Conservation (phyloP, 148 eudicot species). For the Chenopodium quinoa region DNA sequence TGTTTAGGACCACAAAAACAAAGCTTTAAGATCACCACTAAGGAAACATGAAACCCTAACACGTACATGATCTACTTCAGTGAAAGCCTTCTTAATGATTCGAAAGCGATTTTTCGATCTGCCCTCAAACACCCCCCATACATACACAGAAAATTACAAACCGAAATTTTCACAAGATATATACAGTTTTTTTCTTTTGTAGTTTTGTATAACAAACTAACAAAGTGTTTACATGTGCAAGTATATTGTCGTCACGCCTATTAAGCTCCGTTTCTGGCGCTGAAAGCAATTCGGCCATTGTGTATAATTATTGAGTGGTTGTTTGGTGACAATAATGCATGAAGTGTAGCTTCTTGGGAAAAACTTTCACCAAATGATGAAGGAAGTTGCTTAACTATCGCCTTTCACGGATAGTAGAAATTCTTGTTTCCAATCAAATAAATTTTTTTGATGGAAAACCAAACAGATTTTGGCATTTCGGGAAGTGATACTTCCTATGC, state of each 20-base stretch:
- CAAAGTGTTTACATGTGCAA: background rate
- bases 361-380: background rate
- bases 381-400: background rate
- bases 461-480: background rate
- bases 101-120: constrained; percentile 7
- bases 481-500: background rate
- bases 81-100: constrained; percentile 24
- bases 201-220: background rate
- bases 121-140: background rate
- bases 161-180: background rate
- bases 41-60: constrained; percentile 27
- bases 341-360: background rate
- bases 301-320: background rate
- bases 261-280: background rate
- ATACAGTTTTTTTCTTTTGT: constrained; percentile 10
- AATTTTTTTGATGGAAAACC: background rate
- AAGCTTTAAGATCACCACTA: constrained; percentile 15
- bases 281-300: background rate
- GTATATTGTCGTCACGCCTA: background rate
- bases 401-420: background rate
- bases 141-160: constrained; percentile 1
- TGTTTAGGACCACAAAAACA: constrained; percentile 16
- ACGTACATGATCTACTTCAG: constrained; percentile 22
- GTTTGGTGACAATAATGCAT: background rate
- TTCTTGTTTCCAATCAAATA: background rate